phyloP scores from a whole-genome alignment of 2,329 filamentous ascomycete species.

The Phaeosphaeria sp. region DNA sequence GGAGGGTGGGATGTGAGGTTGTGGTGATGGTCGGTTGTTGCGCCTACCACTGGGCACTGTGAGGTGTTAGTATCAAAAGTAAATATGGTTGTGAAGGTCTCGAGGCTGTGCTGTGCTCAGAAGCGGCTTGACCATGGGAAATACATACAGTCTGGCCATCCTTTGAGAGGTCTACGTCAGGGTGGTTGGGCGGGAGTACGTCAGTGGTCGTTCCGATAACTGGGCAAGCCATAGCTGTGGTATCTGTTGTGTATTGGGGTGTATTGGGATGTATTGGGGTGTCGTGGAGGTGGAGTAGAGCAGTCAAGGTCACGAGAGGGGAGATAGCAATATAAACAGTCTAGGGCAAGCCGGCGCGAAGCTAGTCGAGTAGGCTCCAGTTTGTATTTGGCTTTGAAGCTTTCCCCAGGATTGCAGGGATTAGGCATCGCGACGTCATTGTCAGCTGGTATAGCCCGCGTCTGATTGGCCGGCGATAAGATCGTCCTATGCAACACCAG shows the following conservation, averaged over 20 bases:
- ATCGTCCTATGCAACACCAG: background rate
- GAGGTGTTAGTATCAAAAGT: background rate
- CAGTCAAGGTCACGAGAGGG: background rate
- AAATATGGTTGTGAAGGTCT: background rate
- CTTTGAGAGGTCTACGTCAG: conserved; percentile 46
- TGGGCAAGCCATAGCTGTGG: conserved; percentile 37
- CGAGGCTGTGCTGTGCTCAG: background rate
- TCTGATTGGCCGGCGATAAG: conserved; percentile 14
- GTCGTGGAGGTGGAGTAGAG: background rate
- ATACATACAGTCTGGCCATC: conserved; percentile 45
- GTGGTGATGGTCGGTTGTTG: conserved; percentile 55
- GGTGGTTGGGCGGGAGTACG: conserved; percentile 54
- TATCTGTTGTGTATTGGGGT: background rate
- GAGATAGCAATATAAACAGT: background rate
- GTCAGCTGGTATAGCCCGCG: conserved; percentile 12
- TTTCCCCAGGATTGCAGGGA: conserved; percentile 25
- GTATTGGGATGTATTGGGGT: background rate
- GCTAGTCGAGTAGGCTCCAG: background rate
- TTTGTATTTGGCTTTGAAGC: conserved; percentile 10
- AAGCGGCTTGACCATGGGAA: background rate
- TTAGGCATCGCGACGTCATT: conserved; percentile 12
- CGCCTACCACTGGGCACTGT: conserved; percentile 55
- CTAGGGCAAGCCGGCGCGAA: background rate
- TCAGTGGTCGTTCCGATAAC: conserved; percentile 53
- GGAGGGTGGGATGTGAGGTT: conserved; percentile 52